Conservation (phyloP, 352 stramenopile species). For the Globisporangium heterothallicum region DNA sequence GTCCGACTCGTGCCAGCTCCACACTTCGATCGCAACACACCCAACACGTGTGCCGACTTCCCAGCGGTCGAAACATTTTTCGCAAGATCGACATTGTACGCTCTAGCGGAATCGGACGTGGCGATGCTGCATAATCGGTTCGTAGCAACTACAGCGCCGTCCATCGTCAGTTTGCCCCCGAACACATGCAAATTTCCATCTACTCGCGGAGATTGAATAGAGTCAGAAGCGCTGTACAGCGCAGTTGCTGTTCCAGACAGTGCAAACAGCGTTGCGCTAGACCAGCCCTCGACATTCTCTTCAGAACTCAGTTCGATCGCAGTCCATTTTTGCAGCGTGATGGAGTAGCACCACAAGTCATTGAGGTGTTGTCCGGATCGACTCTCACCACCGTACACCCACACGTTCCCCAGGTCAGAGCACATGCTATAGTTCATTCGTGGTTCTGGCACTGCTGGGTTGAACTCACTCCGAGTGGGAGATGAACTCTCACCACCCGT, state of each 20-base stretch:
- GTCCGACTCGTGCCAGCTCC: slow-evolving; percentile 16
- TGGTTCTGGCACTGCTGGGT: slow-evolving; percentile 40
- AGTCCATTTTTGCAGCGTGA: slow-evolving; percentile 61
- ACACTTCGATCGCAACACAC: slow-evolving; percentile 42
- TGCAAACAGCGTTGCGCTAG: slow-evolving; percentile 38
- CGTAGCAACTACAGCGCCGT: slow-evolving; percentile 17
- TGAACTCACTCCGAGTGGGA: slow-evolving; percentile 31
- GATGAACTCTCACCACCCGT: slow-evolving; percentile 5
- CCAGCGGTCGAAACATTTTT: slow-evolving; percentile 50
- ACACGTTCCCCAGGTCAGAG: slow-evolving; percentile 76
- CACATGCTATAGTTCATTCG: slow-evolving; percentile 65
- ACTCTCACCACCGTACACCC: slow-evolving; percentile 64
- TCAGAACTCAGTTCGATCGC: slow-evolving; percentile 45
- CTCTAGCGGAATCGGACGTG: slow-evolving; percentile 31
- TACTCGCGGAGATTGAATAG: slow-evolving; percentile 13
- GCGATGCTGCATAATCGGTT: slow-evolving; percentile 22
- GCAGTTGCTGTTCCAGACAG: slow-evolving; percentile 43
- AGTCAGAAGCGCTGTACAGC: slow-evolving; percentile 29
- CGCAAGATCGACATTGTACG: slow-evolving; percentile 37
- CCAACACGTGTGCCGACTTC: slow-evolving; percentile 49
- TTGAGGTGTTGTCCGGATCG: slow-evolving; percentile 38
- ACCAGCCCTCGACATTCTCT: slow-evolving; percentile 37
- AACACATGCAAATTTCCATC: slow-evolving; percentile 37
- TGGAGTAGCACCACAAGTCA: slow-evolving; percentile 80
- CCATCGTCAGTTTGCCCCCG: slow-evolving; percentile 26